Evolutionary conservation across 257 asterid genomes (phyloP), one percentile per base, ranked within the genome.

Genomic region (Lithospermum erythrorhizon): DNA sequence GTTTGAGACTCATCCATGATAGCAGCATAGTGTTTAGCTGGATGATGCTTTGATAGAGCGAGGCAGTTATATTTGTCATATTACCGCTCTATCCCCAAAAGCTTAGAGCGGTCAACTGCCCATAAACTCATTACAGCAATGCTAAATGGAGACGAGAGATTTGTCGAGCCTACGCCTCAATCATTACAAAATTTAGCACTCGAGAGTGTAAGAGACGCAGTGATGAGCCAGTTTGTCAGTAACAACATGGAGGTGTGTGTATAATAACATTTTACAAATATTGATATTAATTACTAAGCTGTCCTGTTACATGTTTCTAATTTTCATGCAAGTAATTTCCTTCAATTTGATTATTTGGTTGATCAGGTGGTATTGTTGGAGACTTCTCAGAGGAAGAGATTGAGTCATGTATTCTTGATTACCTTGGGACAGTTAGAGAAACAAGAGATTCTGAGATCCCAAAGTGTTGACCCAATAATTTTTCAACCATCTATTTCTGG

Each of bases 21-120:
- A 78, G 82, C 99, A 93, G 99, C 95, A 87, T 78, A 93, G 96
- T 67, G 96, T 89, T 62, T 93, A 97, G 99, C 75, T 89, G 74
- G 97, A 93, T 21, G 99, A 93, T 62, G 99, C 99, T 27, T 89
- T 78, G 96, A 93, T 77, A 82, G 99, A 76, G 99, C 99, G 67
- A 89, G 87, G 65, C 97, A 89, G 78, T 77, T 93, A 56, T 93
- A 93, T 81, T 75, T 89, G 73, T 93, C 99, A 52, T 89, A 84
- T 78, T 93, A 81, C 65, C 97, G 96, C 32, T 89, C 97, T 25
- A 93, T 93, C 54, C 97, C 96, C 10, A 93, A 93, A 81, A 89
- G 99, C 80, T 81, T 93, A 68, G 99, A 93, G 81, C 96, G 99
- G 52, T 89, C 99, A 17, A 93, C 99, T 66, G 99, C 99, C 57